A percentile compares a stretch with the other conserved stretches of the same genome.
Conservation (phyloP, 176 grass and related monocot species). For the Pontederia crassipes region DNA sequence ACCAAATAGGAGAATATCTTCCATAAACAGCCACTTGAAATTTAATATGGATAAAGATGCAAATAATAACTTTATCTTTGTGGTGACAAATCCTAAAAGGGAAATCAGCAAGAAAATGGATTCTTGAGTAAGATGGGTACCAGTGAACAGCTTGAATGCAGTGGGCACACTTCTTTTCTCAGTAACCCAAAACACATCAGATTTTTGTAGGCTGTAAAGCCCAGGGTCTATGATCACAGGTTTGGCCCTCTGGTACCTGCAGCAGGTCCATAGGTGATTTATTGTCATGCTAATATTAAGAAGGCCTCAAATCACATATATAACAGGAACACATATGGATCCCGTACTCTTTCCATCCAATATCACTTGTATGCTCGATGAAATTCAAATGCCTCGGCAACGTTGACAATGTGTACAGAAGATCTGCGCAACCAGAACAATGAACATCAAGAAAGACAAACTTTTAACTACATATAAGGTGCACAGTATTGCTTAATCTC, state of each 20-base stretch:
- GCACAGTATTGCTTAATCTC: not conserved
- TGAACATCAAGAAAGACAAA: not conserved
- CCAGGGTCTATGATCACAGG: constrained; percentile 93
- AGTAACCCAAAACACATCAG: constrained; percentile 94
- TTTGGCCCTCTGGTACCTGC: constrained; percentile 84
- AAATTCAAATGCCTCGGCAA: constrained; percentile 92
- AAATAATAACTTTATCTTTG: no score
- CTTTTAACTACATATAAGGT: not conserved
- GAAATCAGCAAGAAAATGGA: no score
- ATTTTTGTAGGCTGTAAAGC: constrained; percentile 84
- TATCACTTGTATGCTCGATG: constrained; percentile 94
- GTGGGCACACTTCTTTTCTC: constrained; percentile 91
- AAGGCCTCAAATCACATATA: no score
- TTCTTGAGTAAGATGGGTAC: constrained; percentile 12
- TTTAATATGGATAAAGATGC: no score
- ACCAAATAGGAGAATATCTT: no score
- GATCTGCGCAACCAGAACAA: constrained; percentile 35
- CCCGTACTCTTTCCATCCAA: constrained; percentile 98
- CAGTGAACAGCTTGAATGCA: constrained; percentile 96
- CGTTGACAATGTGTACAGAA: constrained; percentile 57
- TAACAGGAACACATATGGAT: not conserved
- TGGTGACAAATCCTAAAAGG: no score
- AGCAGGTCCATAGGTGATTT: constrained; percentile 4
- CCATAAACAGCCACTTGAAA: no score
- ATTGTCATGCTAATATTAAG: no score